Base-by-base conservation (phyloP, 495 filamentous ascomycete species). In the Elaphomyces granulatus region DNA sequence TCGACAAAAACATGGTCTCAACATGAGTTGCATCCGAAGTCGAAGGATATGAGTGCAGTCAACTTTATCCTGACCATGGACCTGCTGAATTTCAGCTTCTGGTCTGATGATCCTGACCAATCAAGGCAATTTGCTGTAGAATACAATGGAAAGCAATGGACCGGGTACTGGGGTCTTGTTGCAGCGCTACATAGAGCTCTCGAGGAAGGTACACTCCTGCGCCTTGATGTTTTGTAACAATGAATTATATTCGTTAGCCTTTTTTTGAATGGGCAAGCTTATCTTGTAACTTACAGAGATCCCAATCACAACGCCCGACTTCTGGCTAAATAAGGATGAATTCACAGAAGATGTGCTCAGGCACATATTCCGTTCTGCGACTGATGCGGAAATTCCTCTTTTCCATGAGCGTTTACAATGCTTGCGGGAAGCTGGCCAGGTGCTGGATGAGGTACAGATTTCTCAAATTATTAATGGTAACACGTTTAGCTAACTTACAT, bases 41-140 rank as follows among this genome's bases (percentile, higher is more conserved):
- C 71, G 8, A 82, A 81, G 42, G 74, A 90, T 50, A 78, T 82
- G 49, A 72, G 60, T 28, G 83, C 83, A 0, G 74, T 94, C 8
- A 75, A 84, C 45, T 95, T 96, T 51, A 86, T 98, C 36, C 95
- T 98, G 55, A 81, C 81, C 10, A 92, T 96, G 85, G 90, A 98
- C 53, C 55, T 98, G 10, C 64, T 98, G 40, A 98, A 98, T 54
- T 98, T 96, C 50, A 87, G 77, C 20, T 98, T 98, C 58, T 98
- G 88, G 87, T 88, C 83, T 17, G 78, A 79, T 21, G 63, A 64
- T 37, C 44, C 58, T 3, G 63, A 70, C 15, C 68, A 74, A 21
- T 65, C 72, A 8, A 68, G 80, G 45, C 64, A 82, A 20, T 96
- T 92, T 58, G 67, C 78, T 7, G 67, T 96, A 4, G 76, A 80